Conservation (phyloP, 192 early-diverging fungal genomes). For the Oehlia diaphana region DNA sequence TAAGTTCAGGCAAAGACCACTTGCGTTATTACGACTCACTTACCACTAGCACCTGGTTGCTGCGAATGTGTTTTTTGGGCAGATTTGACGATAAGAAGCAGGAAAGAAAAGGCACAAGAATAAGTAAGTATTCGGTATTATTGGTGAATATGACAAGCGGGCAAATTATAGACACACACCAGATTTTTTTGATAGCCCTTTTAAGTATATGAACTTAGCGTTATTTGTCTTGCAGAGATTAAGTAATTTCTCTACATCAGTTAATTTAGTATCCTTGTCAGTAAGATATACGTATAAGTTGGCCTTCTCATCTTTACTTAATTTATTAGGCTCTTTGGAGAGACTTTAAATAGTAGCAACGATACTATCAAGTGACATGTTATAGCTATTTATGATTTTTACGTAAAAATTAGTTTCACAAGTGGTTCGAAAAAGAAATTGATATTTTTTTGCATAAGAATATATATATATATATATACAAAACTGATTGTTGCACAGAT, state of each 20-base stretch:
- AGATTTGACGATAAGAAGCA: background rate
- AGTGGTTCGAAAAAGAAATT: background rate
- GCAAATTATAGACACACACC: background rate
- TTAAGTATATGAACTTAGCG: too few species aligned
- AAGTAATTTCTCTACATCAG: background rate
- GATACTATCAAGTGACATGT: background rate
- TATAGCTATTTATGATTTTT: constrained; percentile 4
- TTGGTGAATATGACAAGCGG: background rate
- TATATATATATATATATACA: too few species aligned
- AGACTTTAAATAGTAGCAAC: background rate
- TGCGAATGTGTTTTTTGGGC: background rate
- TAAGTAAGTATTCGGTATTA: constrained; percentile 18
- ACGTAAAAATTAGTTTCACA: background rate
- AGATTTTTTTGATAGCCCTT: too few species aligned
- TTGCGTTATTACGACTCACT: background rate
- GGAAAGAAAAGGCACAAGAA: too few species aligned
- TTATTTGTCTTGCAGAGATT: constrained; percentile 8
- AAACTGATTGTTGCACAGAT: too few species aligned
- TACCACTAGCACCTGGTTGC: background rate
- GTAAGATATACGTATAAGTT: background rate
- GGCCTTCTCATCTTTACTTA: background rate
- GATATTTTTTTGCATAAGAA: too few species aligned
- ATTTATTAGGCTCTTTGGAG: constrained; percentile 11
- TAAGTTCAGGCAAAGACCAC: background rate
- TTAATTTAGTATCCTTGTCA: background rate